Evolutionary conservation across 2,329 filamentous ascomycete species (phyloP).

Genomic region (Monosporascus cannonballus): DNA sequence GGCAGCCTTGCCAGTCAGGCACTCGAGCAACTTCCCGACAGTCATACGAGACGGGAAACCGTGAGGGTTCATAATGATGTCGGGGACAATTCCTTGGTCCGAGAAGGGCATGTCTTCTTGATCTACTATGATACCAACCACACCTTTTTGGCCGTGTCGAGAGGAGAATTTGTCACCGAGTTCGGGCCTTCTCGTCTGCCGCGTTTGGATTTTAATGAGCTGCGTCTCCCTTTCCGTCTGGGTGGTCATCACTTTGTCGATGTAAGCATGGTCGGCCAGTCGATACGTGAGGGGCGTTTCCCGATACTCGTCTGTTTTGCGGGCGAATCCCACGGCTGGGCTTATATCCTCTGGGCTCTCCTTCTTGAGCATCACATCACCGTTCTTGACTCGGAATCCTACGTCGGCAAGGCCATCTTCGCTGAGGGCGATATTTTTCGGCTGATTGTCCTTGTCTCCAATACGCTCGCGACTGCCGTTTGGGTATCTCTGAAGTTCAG

Average conservation of each 20-base stretch:
- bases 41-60: slow-evolving; percentile 99
- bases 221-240: slow-evolving; percentile 80
- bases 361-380: slow-evolving; percentile 89
- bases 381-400: slow-evolving; percentile 69
- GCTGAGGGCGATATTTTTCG: slow-evolving; percentile 67
- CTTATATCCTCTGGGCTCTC: slow-evolving; percentile 74
- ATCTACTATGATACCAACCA: slow-evolving; percentile 92
- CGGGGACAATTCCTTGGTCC: slow-evolving; percentile 83
- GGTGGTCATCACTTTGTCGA: slow-evolving; percentile 94
- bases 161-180: slow-evolving; percentile 98
- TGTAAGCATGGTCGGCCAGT: slow-evolving; percentile 76
- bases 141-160: slow-evolving; percentile 96
- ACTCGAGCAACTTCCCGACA: slow-evolving; percentile 94
- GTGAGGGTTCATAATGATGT: slow-evolving; percentile 99
- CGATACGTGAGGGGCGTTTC: slow-evolving; percentile 72
- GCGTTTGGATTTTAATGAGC: slow-evolving; percentile 87
- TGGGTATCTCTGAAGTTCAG: slow-evolving; percentile 80
- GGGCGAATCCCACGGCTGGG: slow-evolving; percentile 64
- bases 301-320: slow-evolving; percentile 56
- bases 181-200: slow-evolving; percentile 93
- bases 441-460: slow-evolving; percentile 56
- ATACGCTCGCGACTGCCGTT: slow-evolving; percentile 69
- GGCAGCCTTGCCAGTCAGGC: slow-evolving; percentile 89
- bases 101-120: slow-evolving; percentile 97
- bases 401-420: slow-evolving; percentile 85